Conservation (phyloP, 306 rosid genomes). For the Abrus precatorius region DNA sequence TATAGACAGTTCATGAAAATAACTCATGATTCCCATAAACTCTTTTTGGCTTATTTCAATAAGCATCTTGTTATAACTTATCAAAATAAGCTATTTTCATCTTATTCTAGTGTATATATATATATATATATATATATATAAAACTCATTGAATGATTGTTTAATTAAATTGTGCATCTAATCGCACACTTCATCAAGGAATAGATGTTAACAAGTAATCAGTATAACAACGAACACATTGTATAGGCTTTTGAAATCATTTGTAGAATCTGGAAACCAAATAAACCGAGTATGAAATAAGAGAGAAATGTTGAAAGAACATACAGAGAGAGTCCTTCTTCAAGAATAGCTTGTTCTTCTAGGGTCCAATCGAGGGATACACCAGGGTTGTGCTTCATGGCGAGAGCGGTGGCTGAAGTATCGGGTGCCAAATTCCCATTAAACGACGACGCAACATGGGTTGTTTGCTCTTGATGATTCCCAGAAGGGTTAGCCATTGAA, state of each 20-base stretch:
- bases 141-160: too few species aligned
- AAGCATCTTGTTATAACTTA: too few species aligned
- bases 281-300: not conserved
- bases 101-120: too few species aligned
- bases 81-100: too few species aligned
- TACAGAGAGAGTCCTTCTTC: slow-evolving; percentile 82
- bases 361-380: slow-evolving; percentile 73
- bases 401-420: slow-evolving; percentile 49
- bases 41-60: too few species aligned
- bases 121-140: too few species aligned
- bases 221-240: not conserved
- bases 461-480: slow-evolving; percentile 66
- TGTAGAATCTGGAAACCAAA: not conserved
- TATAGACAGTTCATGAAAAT: too few species aligned
- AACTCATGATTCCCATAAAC: too few species aligned
- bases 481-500: slow-evolving; percentile 67
- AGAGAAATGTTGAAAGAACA: slow-evolving; percentile 33
- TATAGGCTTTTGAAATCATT: not conserved
- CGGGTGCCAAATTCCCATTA: slow-evolving; percentile 66
- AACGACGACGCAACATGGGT: slow-evolving; percentile 69
- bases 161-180: too few species aligned
- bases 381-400: slow-evolving; percentile 93
- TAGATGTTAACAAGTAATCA: not conserved
- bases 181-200: not conserved
- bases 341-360: slow-evolving; percentile 73